Evolutionary conservation across 139 green algal species (phyloP).

Genomic region (Chlamydomonas sp.): DNA sequence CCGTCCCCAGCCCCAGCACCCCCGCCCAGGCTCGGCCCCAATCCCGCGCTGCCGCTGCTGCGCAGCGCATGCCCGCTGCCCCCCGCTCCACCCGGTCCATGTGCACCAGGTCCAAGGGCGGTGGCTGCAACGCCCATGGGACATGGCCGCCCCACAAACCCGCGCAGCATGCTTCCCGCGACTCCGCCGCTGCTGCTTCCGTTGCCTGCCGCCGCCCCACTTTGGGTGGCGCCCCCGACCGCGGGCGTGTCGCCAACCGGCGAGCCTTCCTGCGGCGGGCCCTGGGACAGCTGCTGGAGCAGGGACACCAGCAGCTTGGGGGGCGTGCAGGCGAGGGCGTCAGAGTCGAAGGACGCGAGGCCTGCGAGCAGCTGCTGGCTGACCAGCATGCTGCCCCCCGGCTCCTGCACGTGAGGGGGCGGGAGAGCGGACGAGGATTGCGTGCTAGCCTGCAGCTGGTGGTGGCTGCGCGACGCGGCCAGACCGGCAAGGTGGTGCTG

Average conservation of each 20-base stretch:
- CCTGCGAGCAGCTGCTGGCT: slow-evolving; percentile 36
- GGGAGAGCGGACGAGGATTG: background rate
- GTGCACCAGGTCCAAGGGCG: too few relatives aligned
- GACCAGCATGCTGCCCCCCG: slow-evolving; percentile 25
- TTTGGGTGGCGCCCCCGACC: background rate
- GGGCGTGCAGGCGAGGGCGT: slow-evolving; percentile 23
- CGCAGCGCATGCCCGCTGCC: background rate
- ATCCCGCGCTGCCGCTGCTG: background rate
- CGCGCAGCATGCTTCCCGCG: slow-evolving; percentile 10
- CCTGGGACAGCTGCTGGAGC: slow-evolving; percentile 27
- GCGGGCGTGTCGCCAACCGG: background rate
- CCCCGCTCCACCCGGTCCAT: too few relatives aligned
- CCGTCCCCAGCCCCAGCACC: background rate
- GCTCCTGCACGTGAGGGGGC: background rate
- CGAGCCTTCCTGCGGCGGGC: background rate
- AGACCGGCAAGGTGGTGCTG: too few relatives aligned
- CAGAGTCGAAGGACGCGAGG: slow-evolving; percentile 12
- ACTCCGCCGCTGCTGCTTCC: background rate
- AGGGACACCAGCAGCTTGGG: slow-evolving; percentile 46
- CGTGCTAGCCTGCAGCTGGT: background rate
- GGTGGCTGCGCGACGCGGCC: too few relatives aligned
- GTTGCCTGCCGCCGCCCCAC: background rate
- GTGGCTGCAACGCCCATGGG: background rate
- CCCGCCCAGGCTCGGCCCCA: background rate
- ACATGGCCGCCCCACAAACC: slow-evolving; percentile 23